Conservation (phyloP, 2,329 filamentous ascomycete genomes). For the Trichoderma lentiforme region DNA sequence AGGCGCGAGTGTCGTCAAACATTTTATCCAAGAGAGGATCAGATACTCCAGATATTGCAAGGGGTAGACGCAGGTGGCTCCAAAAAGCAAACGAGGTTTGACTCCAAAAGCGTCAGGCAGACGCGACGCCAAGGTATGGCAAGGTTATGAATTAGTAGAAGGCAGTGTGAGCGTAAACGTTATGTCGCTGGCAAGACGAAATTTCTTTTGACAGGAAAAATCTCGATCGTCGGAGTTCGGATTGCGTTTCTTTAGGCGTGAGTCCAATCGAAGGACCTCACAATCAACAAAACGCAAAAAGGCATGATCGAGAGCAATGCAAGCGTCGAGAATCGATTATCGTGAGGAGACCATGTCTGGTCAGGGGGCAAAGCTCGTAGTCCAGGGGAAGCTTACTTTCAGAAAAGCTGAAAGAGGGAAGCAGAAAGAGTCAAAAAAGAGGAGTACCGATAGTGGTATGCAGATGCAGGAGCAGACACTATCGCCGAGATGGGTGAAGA, state of each 20-base stretch:
- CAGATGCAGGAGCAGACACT: neutral
- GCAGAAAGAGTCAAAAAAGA: neutral
- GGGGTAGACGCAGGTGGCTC: too few relatives aligned
- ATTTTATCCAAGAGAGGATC: constrained; percentile 23
- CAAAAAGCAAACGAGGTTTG: neutral
- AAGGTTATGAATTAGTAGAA: neutral
- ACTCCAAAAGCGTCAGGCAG: neutral
- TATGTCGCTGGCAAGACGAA: neutral
- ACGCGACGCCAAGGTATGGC: neutral
- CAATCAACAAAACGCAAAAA: constrained; percentile 19
- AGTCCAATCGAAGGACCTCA: constrained; percentile 27
- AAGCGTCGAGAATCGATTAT: neutral
- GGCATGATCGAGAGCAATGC: constrained; percentile 23
- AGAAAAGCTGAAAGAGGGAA: neutral
- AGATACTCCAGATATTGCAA: neutral
- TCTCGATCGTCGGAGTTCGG: neutral
- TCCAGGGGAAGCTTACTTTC: neutral
- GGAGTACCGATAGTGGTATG: neutral
- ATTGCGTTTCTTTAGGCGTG: constrained; percentile 21
- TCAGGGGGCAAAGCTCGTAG: neutral
- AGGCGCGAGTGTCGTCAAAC: constrained; percentile 34
- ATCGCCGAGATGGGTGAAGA: neutral
- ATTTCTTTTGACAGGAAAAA: neutral
- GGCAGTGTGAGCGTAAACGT: neutral
- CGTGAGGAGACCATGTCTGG: constrained; percentile 16